phyloP scores from a whole-genome alignment of 441 rosid genomes.

The Flueggea neowawraea region DNA sequence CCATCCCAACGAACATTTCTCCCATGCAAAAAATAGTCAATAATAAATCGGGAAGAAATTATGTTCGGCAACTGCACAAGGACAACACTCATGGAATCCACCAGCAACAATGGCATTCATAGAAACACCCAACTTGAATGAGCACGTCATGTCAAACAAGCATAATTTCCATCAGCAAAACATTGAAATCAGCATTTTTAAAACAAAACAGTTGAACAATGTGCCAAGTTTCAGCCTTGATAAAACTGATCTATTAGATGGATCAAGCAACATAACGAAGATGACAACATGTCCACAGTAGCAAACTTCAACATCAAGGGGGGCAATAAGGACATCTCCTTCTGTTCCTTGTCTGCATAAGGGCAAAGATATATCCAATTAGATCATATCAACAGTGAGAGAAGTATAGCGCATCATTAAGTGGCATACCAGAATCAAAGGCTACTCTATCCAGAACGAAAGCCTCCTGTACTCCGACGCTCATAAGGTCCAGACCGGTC shows the following conservation, averaged over 20 bases:
- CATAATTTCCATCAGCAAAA: conserved; percentile 40
- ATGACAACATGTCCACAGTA: conserved; percentile 22
- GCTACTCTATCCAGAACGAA: conserved; percentile 36
- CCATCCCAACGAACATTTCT: conserved; percentile 11
- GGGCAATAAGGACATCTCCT: conserved; percentile 22
- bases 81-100: conserved; percentile 27
- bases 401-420: conserved; percentile 4
- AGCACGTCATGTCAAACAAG: conserved; percentile 48
- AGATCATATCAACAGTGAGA: conserved; percentile 8
- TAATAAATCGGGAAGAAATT: conserved; percentile 17
- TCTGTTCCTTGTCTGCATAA: conserved; percentile 31
- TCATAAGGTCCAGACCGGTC: conserved; percentile 91
- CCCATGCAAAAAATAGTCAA: conserved; percentile 21
- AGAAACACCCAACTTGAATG: conserved; percentile 41
- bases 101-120: conserved; percentile 35
- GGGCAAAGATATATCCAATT: conserved; percentile 8
- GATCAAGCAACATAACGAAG: conserved; percentile 31
- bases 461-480: conserved; percentile 68
- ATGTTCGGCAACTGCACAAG: conserved; percentile 29
- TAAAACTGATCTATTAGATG: conserved; percentile 26
- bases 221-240: conserved; percentile 35
- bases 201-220: conserved; percentile 32
- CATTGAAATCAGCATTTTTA: conserved; percentile 37
- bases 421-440: conserved; percentile 24
- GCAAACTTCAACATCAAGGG: conserved; percentile 22